Evolutionary conservation across 1,284 basidiomycete genomes (phyloP), one percentile per base, ranked within the genome.

Genomic region (Fomitopsis pinicola): DNA sequence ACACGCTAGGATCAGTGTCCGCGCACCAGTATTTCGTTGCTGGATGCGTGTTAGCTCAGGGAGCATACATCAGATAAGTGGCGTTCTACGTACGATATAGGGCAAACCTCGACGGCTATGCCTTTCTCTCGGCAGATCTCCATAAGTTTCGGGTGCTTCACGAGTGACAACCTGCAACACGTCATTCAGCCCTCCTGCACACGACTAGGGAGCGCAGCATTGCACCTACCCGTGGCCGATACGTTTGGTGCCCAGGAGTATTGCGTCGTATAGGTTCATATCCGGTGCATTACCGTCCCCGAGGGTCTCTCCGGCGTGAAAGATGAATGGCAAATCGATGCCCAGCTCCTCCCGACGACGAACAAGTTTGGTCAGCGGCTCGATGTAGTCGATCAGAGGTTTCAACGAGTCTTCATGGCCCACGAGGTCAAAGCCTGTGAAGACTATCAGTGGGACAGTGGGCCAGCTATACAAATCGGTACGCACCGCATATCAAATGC

Each of bases 261-360:
- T 83, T 3, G 91, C 91, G 69, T 93, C 91, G 68, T 89, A 92
- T 42, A 94, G 74, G 69, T 94, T 94, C 55, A 81, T 71, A 66
- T 94, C 91, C 15, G 87, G 85, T 36, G 76, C 73, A 9, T 82
- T 83, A 4, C 90, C 90, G 68, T 92, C 91, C 5, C 86, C 86
- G 17, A 88, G 77, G 0, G 89, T 92, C 73, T 92, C 89, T 38
- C 90, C 91, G 0, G 88, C 91, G 67, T 93, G 92, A 65, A 93
- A 86, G 53, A 93, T 82, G 71, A 91, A 91, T 1, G 92, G 91
- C 33, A 93, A 84, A 33, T 87, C 81, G 2, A 93, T 65, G 0
- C 82, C 81, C 53, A 82, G 76, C 61, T 86, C 82, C 57, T 81
- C 77, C 63, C 84, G 82, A 40, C 82, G 80, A 57, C 81, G 73